Percentiles rank a stretch among this genome's conserved stretches.
Conservation (phyloP, 495 filamentous ascomycete species). For the Alectoria sarmentosa region DNA sequence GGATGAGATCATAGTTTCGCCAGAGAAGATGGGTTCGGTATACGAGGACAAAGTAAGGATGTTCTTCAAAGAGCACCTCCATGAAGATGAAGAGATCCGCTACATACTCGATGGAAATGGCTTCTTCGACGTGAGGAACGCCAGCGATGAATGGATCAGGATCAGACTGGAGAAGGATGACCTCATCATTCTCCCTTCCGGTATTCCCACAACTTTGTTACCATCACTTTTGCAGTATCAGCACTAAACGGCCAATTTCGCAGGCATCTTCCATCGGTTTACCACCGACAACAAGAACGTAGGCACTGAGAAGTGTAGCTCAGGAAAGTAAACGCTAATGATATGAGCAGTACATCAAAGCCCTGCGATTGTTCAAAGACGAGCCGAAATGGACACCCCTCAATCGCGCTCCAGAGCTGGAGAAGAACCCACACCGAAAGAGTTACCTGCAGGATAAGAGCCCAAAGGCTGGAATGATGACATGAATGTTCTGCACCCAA, state of each 20-base stretch:
- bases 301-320: slow-evolving; percentile 32
- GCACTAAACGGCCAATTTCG: not conserved
- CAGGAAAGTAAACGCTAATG: slow-evolving; percentile 19
- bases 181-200: slow-evolving; percentile 86
- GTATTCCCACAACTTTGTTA: too few relatives aligned
- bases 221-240: too few relatives aligned
- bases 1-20: slow-evolving; percentile 86
- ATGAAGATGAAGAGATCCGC: slow-evolving; percentile 99
- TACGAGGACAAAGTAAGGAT: slow-evolving; percentile 88
- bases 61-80: slow-evolving; percentile 92
- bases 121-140: slow-evolving; percentile 84
- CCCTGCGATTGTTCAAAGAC: slow-evolving; percentile 96
- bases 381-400: slow-evolving; percentile 98
- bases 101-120: slow-evolving; percentile 87
- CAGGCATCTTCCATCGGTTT: slow-evolving; percentile 83
- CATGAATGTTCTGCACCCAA: slow-evolving; percentile 7
- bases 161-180: slow-evolving; percentile 65
- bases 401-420: slow-evolving; percentile 72
- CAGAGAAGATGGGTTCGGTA: slow-evolving; percentile 68
- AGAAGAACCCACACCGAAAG: slow-evolving; percentile 69
- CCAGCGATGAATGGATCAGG: slow-evolving; percentile 76
- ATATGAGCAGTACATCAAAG: slow-evolving; percentile 71
- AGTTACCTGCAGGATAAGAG: slow-evolving; percentile 21
- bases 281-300: slow-evolving; percentile 90
- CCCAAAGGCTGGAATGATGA: slow-evolving; percentile 24